Evolutionary conservation across 495 filamentous ascomycete genomes (phyloP).

Genomic region (Trichodelitschia bisporula): DNA sequence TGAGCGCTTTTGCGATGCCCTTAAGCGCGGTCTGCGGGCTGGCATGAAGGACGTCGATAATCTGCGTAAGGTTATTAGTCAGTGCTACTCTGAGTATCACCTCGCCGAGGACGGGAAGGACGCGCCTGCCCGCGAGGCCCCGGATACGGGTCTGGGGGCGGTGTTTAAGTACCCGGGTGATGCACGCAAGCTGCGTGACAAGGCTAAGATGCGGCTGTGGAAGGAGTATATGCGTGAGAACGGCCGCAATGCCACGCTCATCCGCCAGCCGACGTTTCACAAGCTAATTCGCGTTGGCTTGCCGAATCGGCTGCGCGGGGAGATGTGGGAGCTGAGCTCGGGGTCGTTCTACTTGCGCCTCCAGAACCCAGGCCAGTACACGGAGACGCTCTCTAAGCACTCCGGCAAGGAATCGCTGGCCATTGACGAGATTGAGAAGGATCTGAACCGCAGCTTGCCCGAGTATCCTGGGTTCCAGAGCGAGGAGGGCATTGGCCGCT

Average conservation of each 20-base stretch:
- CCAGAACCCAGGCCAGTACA: conserved; percentile 59
- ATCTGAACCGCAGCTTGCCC: conserved; percentile 81
- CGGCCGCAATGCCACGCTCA: conserved; percentile 71
- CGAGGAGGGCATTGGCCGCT: conserved; percentile 76
- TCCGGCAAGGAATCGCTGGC: conserved; percentile 67
- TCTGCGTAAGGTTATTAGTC: conserved; percentile 45
- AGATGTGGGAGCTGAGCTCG: conserved; percentile 87
- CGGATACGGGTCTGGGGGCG: conserved; percentile 82
- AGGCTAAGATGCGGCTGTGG: conserved; percentile 95
- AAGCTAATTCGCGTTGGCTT: conserved; percentile 89
- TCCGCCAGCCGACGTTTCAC: conserved; percentile 91
- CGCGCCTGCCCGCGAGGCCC: conserved; percentile 20
- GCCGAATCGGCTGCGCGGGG: conserved; percentile 76
- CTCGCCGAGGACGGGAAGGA: conserved; percentile 33
- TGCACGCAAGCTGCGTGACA: conserved; percentile 78
- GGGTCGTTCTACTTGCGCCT: conserved; percentile 74
- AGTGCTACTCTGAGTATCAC: conserved; percentile 87
- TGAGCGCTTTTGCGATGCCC: conserved; percentile 83
- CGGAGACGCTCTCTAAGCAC: conserved; percentile 61
- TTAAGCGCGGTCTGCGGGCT: conserved; percentile 69
- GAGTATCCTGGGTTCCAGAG: conserved; percentile 96
- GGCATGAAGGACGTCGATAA: conserved; percentile 69
- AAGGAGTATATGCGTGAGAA: conserved; percentile 91
- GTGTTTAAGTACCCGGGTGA: conserved; percentile 89
- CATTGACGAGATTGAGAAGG: conserved; percentile 97